Evolutionary conservation across 345 rosid species (phyloP), one percentile per base, ranked within the genome.

Genomic region (Turritis glabra): DNA sequence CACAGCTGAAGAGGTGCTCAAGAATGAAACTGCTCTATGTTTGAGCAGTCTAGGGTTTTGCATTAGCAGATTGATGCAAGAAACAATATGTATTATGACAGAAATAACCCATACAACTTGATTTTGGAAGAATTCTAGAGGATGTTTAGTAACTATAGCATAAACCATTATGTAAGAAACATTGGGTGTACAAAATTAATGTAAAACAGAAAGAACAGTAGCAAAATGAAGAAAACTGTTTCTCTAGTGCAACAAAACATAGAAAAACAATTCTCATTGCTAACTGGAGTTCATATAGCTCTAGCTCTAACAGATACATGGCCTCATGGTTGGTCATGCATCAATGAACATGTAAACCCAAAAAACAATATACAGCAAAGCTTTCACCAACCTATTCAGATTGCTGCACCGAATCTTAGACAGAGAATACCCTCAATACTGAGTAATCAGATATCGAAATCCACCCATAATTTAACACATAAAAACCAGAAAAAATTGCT

Each of bases 31-130:
- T 62, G 61, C 74, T 41, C 69, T 88, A 48, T 65, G 82, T 66
- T 52, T 81, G 26, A 80, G 84, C 46, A 78, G 87, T 68, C 56
- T 86, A 33, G 85, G 81, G 9, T 92, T 88, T 78, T 81, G 92
- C 88, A 82, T 85, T 32, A 79, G 73, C 62, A 77, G 59, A 76
- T 68, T 90, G 69, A 73, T 82, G 73, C 79, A 60, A 64, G 96
- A 87, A 83, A 80, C 85, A 57, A 50, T 5, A 46, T 69, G 79
- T 65, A 82, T 84, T 9, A 83, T 83, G 82, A 78, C 87, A 72
- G 77, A 80, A 53, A 33, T 85, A 14, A 69, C 62, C 6, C 83
- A 78, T 83, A 79, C 69, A 86, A 62, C 48, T 84, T 61, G 77
- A 80, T 80, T 74, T 83, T 76, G 83, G 26, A 82, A 44, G 30